Evolutionary conservation across 257 asterid genomes (phyloP).

Genomic region (Lycium ferocissimum): DNA sequence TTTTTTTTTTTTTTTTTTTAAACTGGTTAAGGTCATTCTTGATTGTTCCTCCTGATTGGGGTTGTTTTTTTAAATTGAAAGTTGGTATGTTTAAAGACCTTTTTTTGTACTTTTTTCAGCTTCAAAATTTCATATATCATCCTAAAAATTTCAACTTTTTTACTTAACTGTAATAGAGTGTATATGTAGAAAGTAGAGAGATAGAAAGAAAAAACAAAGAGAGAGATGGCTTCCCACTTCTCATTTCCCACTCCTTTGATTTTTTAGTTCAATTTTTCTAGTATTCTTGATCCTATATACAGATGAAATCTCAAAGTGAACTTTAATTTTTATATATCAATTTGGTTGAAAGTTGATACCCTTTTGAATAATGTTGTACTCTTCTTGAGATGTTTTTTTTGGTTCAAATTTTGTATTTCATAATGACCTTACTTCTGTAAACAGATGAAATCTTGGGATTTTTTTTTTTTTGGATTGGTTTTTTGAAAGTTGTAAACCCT

Average conservation of each 20-base stretch:
- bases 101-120: neutral
- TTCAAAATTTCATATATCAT: neutral
- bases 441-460: too few relatives aligned
- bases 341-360: neutral
- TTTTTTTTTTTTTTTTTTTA: neutral
- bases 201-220: neutral
- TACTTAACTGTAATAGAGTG: neutral
- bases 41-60: neutral
- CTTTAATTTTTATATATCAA: neutral
- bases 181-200: neutral
- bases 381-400: too few relatives aligned
- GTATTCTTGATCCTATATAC: neutral
- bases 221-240: slow-evolving; percentile 72
- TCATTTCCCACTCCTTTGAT: slow-evolving; percentile 49
- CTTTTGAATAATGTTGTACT: too few relatives aligned
- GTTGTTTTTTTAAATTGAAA: neutral
- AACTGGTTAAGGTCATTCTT: neutral
- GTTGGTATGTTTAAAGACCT: neutral
- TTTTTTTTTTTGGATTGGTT: too few relatives aligned
- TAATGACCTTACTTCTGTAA: too few relatives aligned
- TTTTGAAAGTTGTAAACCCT: too few relatives aligned
- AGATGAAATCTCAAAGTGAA: neutral
- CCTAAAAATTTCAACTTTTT: neutral
- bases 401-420: too few relatives aligned
- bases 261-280: neutral